Percentiles rank a stretch among this genome's conserved stretches.
Conservation (phyloP, 2,329 filamentous ascomycete genomes). For the Penicillium corylophilum region DNA sequence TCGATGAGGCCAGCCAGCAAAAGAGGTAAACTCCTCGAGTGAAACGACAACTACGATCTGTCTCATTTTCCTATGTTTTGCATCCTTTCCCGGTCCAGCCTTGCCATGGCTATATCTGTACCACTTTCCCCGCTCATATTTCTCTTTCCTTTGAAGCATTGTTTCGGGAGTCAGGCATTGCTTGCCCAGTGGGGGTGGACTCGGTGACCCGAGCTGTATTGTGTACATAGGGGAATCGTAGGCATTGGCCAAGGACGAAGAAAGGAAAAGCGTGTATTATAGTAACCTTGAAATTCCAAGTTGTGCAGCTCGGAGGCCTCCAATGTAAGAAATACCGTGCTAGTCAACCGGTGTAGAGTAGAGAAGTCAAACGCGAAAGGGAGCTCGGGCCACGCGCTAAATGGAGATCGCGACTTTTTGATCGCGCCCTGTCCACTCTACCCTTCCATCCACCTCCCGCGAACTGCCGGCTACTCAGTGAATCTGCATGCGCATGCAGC, state of each 20-base stretch:
- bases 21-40: conserved; percentile 17
- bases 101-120: not conserved
- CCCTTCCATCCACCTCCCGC: not conserved
- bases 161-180: conserved; percentile 8
- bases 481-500: not conserved
- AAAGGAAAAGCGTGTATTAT: conserved; percentile 16
- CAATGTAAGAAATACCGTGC: too few relatives aligned
- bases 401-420: conserved; percentile 41
- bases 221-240: conserved; percentile 16
- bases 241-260: conserved; percentile 5
- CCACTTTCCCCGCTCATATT: conserved; percentile 2
- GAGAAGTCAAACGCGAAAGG: conserved; percentile 18
- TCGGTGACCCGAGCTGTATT: conserved; percentile 5
- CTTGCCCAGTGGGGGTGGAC: not conserved
- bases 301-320: too few relatives aligned
- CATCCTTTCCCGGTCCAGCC: not conserved
- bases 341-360: not conserved
- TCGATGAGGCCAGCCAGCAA: conserved; percentile 44
- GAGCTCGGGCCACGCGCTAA: conserved; percentile 38
- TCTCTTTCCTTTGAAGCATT: conserved; percentile 13
- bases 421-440: conserved; percentile 22
- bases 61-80: conserved; percentile 1
- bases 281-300: not conserved
- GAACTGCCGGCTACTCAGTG: not conserved
- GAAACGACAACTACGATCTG: not conserved